phyloP scores from a whole-genome alignment of 2,329 filamentous ascomycete species.

The Aquanectria penicillioides region DNA sequence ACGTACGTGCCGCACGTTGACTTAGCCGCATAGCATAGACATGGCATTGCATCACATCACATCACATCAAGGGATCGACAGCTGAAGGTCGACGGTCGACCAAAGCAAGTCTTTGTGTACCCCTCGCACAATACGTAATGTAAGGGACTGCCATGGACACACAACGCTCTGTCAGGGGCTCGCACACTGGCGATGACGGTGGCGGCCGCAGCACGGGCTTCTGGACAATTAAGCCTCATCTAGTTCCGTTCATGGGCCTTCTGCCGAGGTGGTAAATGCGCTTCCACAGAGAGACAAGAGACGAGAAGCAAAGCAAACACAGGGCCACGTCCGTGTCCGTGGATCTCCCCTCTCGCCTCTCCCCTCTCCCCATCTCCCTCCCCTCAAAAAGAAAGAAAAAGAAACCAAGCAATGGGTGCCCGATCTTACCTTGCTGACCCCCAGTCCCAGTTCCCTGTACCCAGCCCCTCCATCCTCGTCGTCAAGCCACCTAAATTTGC shows the following conservation, averaged over 20 bases:
- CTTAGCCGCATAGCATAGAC: conserved; percentile 2
- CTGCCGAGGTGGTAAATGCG: neutral
- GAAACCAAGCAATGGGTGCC: conserved; percentile 9
- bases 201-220: neutral
- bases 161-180: neutral
- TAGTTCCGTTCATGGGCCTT: neutral
- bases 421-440: conserved; percentile 13
- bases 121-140: too few species aligned
- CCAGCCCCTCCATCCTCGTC: conserved; percentile 36
- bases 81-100: neutral
- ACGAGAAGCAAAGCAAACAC: too few species aligned
- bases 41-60: conserved; percentile 32
- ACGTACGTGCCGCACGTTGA: conserved; percentile 13
- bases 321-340: conserved; percentile 4
- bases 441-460: conserved; percentile 26
- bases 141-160: neutral
- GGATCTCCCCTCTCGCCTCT: conserved; percentile 11
- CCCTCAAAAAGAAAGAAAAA: too few species aligned
- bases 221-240: neutral
- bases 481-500: conserved; percentile 41
- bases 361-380: too few species aligned
- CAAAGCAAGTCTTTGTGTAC: neutral
- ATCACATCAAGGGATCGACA: conserved; percentile 28
- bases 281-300: neutral
- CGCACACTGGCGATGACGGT: neutral